Evolutionary conservation across 441 rosid genomes (phyloP).

Genomic region (Theobroma grandiflorum): DNA sequence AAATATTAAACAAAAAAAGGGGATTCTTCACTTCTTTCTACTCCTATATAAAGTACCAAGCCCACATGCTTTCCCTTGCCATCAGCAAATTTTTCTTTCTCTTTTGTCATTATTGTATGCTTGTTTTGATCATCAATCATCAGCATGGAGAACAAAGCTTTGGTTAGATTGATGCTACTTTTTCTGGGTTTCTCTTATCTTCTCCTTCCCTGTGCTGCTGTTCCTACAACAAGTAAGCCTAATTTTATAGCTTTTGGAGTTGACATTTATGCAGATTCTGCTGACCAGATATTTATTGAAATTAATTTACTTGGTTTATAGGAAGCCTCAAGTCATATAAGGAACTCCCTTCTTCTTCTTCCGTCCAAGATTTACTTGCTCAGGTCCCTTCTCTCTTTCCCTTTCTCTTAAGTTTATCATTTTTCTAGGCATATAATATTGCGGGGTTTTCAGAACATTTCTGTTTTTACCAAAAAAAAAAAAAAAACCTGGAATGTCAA

Average conservation of each 20-base stretch:
- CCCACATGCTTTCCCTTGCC: conserved; percentile 19
- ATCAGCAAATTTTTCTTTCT: conserved; percentile 21
- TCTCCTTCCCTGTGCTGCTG: conserved; percentile 46
- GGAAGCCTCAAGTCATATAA: conserved; percentile 50
- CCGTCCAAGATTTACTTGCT: conserved; percentile 37
- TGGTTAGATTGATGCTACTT: conserved; percentile 35
- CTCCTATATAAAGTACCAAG: conserved; percentile 40
- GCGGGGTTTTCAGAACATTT: not conserved
- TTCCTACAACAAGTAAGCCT: conserved; percentile 56
- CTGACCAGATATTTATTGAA: not conserved
- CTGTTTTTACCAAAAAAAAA: not conserved
- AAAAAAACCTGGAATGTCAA: not conserved
- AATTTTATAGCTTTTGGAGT: not conserved
- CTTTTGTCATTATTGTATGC: not conserved
- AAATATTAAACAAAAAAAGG: not conserved
- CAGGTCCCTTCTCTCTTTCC: conserved; percentile 40
- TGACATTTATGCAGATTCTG: not conserved
- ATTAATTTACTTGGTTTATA: conserved; percentile 23
- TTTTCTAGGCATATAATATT: not conserved
- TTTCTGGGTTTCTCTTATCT: conserved; percentile 49
- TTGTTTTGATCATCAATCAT: not conserved
- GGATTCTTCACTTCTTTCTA: not conserved
- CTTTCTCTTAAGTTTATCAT: not conserved
- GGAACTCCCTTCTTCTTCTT: conserved; percentile 23
- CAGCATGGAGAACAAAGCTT: conserved; percentile 41